A percentile compares a stretch with the other conserved stretches of the same genome.
Evolutionary conservation across 2,329 filamentous ascomycete genomes (phyloP).

Genomic region (Penicillium corylophilum): DNA sequence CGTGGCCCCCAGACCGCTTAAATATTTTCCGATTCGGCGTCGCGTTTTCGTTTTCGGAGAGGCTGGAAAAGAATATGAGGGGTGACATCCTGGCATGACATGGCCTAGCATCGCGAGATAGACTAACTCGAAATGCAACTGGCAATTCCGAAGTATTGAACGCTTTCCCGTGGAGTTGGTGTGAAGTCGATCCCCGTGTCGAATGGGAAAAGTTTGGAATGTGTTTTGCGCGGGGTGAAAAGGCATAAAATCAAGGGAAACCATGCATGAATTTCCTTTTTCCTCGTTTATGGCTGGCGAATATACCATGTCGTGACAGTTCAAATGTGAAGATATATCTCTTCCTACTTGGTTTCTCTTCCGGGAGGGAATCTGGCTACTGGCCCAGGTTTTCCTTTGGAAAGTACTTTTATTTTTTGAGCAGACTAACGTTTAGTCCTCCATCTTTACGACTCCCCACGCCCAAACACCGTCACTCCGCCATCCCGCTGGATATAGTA

Average conservation of each 20-base stretch:
- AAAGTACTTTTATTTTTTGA: not conserved
- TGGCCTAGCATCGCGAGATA: conserved; percentile 38
- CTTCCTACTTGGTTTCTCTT: conserved; percentile 21
- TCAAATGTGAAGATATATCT: conserved; percentile 37
- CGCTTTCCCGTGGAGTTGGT: conserved; percentile 38
- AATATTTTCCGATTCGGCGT: conserved; percentile 33
- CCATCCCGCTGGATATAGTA: conserved; percentile 81
- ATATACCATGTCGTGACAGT: conserved; percentile 40
- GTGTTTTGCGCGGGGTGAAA: conserved; percentile 22
- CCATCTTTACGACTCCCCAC: conserved; percentile 59
- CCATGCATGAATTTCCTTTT: conserved; percentile 40
- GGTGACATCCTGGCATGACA: conserved; percentile 38
- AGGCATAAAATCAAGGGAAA: conserved; percentile 35
- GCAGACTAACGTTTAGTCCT: conserved; percentile 1
- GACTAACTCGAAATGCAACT: conserved; percentile 35
- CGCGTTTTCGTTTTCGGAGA: conserved; percentile 40
- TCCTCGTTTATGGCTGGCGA: conserved; percentile 38
- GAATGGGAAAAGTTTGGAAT: conserved; percentile 29
- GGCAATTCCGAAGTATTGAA: conserved; percentile 32
- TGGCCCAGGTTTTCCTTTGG: not conserved
- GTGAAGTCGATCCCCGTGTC: conserved; percentile 29
- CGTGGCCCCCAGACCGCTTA: conserved; percentile 60
- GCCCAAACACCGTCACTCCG: conserved; percentile 77
- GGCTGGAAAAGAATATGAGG: conserved; percentile 33
- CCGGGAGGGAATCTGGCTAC: not conserved